Evolutionary conservation across 345 rosid species (phyloP), one percentile per base, ranked within the genome.

Genomic region (Schrenkiella parvula): DNA sequence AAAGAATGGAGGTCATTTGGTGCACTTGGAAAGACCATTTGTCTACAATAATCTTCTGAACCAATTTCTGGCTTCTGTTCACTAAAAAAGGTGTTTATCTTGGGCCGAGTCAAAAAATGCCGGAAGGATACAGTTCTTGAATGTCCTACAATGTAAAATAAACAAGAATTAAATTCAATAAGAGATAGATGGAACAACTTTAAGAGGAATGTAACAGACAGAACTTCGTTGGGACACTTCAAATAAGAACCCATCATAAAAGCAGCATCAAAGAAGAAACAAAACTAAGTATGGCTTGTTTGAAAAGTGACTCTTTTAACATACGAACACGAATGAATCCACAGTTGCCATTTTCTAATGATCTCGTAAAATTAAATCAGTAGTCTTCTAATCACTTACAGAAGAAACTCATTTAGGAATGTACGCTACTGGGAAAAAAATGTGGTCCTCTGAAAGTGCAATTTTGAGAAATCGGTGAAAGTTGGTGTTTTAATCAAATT

Each of bases 11-110:
- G 98, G 92, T 19, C 96, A 92, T 66, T 53, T 89, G 75, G 84
- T 82, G 72, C 96, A 86, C 59, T 79, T 92, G 56, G 92, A 92
- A 77, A 74, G 92, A 52, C 96, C 96, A 17, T 81, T 91, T 15
- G 87, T 79, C 43, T 87, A 84, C 78, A 88, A 81, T 54, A 79
- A 84, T 42, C 70, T 80, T 57, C 85, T 92, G 41, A 85, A 84
- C 73, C 69, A 77, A 43, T 80, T 88, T 72, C 90, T 92, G n/a
- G 81, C 85, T 68, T 84, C 87, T 13, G 39, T 85, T 52, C 74
- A 76, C 1, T 64, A 53, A 4, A 37, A 34, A 13, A 5, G 34
- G 25, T 48, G 59, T 37, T 14, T 21, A 3, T 23, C 1, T 28
- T 34, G 13, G 15, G 47, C 1, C 9, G 22, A 50, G 59, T 22